Percentiles rank a stretch among this genome's conserved stretches.
Evolutionary conservation across 1,284 basidiomycete genomes (phyloP).

Genomic region (Taiwanofungus camphoratus): DNA sequence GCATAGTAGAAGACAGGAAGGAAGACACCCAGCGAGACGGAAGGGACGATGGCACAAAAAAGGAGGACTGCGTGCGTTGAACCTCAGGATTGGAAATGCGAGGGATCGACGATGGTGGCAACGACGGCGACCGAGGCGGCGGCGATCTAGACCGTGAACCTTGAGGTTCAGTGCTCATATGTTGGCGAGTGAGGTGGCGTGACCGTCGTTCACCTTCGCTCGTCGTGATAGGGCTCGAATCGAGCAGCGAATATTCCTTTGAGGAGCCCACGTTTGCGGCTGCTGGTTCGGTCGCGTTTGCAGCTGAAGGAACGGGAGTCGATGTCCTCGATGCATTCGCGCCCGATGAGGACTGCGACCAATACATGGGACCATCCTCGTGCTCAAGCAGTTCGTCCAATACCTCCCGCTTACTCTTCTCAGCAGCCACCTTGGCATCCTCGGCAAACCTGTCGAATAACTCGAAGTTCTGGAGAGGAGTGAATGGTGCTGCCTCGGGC

Average conservation of each 20-base stretch:
- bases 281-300: slow-evolving; percentile 1
- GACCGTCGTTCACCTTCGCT: slow-evolving; percentile 2
- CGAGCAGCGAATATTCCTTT: slow-evolving; percentile 5
- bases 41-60: slow-evolving; percentile 28
- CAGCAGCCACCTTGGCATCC: slow-evolving; percentile 46
- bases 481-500: slow-evolving; percentile 15
- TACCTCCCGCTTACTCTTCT: slow-evolving; percentile 43
- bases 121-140: slow-evolving; percentile 25
- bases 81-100: slow-evolving; percentile 23
- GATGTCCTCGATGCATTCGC: slow-evolving; percentile 7
- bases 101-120: slow-evolving; percentile 26
- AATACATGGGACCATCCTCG: slow-evolving; percentile 65
- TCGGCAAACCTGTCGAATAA: slow-evolving; percentile 58
- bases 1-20: slow-evolving; percentile 35
- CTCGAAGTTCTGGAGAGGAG: slow-evolving; percentile 25
- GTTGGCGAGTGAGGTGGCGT: slow-evolving; percentile 3
- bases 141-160: slow-evolving; percentile 8
- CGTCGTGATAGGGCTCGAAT: neutral
- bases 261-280: neutral
- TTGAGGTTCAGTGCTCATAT: slow-evolving; percentile 7
- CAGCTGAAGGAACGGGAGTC: slow-evolving; percentile 14
- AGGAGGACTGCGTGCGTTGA: slow-evolving; percentile 31
- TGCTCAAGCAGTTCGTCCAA: slow-evolving; percentile 59
- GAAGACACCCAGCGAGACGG: slow-evolving; percentile 36
- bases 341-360: slow-evolving; percentile 22